A percentile compares a stretch with the other conserved stretches of the same genome.
Conservation (phyloP, 345 rosid genomes). For the Eutrema heterophyllum region DNA sequence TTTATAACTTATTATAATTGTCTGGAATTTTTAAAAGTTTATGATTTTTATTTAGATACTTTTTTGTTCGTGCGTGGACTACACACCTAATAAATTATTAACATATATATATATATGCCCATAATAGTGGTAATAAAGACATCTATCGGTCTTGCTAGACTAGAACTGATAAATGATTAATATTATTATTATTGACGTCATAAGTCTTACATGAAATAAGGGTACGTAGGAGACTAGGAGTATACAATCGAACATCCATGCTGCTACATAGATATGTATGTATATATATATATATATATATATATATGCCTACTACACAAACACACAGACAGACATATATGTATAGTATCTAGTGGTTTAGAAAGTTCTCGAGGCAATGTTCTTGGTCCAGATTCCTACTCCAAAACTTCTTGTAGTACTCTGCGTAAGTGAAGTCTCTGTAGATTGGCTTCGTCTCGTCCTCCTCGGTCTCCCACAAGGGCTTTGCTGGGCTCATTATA, state of each 20-base stretch:
- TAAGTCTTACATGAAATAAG: background rate
- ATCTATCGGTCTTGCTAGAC: background rate
- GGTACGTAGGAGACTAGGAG: background rate
- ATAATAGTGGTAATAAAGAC: background rate
- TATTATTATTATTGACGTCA: background rate
- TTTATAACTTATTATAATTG: too few species aligned
- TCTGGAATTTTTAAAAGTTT: too few species aligned
- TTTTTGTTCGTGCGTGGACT: too few species aligned
- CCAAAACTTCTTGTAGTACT: slow-evolving; percentile 85
- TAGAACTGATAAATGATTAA: background rate
- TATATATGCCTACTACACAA: background rate
- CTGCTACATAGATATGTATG: background rate
- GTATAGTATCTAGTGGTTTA: slow-evolving; percentile 23
- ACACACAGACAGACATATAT: background rate
- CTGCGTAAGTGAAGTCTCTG: slow-evolving; percentile 73
- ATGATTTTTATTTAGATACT: too few species aligned
- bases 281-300: background rate
- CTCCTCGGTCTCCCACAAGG: slow-evolving; percentile 23
- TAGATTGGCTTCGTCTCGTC: slow-evolving; percentile 48
- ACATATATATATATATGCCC: too few species aligned
- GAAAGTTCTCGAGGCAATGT: slow-evolving; percentile 79
- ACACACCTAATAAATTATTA: too few species aligned
- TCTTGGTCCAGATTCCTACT: slow-evolving; percentile 81
- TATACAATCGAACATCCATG: background rate
- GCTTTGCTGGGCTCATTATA: slow-evolving; percentile 54